Base-by-base conservation (phyloP, 495 filamentous ascomycete genomes). In the Aspergillus baeticus region DNA sequence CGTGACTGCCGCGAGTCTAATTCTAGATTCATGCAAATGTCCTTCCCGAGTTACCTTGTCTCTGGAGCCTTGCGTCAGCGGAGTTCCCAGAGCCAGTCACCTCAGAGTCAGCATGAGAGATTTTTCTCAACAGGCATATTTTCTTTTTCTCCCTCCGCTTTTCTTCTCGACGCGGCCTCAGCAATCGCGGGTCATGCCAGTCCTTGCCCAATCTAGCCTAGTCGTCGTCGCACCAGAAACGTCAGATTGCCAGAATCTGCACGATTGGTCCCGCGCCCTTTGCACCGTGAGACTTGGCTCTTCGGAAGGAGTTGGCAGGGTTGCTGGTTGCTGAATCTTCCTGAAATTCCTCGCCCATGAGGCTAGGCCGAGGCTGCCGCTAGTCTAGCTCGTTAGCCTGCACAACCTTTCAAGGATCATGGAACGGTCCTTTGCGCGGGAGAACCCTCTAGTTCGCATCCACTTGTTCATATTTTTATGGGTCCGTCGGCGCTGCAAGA, bases 261-360 rank as follows among this genome's bases (percentile, higher is more conserved):
- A 43, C 33, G 43, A 47, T 47, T 52, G 52, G 52, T 15, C 21
- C 20, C 18, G 21, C 13, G 8, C 22, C 14, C 14, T 54, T 22
- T 23, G n/a, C 33, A 7, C 44, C 13, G 38, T 10, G 21, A 48
- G 35, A 55, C 43, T 55, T 55, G 53, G 53, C 53, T 55, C n/a
- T 47, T 37, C 41, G 51, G 50, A 34, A 35, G 38, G 33, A 42
- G 18, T 36, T 44, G 51, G 38, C 14, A 34, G n/a, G 18, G 10
- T n/a, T 45, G 15, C 29, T 37, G 17, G 23, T 31, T 23, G 26
- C 2, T 42, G 36, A 42, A 33, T 14, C 6, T 36, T 17, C 34
- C 20, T 10, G 36, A 22, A 22, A 50, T 20, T 5, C 15, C 36
- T 29, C 26, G 26, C 26, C 26, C 26, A 8, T 7, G 13, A 38